Base-by-base conservation (phyloP, 805 yeast species). In the Starmera caribaea region DNA sequence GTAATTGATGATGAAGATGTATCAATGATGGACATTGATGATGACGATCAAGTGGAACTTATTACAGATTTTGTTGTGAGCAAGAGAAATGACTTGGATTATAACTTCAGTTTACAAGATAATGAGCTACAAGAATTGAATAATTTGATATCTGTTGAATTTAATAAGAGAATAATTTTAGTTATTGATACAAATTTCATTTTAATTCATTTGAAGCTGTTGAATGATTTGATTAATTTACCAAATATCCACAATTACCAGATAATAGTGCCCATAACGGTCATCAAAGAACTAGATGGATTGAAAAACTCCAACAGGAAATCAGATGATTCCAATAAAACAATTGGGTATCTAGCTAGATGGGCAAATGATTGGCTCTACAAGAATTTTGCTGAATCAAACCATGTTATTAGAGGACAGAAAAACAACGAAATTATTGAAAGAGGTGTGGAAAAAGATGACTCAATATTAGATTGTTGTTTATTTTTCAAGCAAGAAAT, bases 151-250 rank as follows among this genome's bases (percentile, higher is more conserved):
- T 37, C 16, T 8, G 32, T 17, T 5, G 24, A 16, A n/a, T 30
- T 15, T 16, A 29, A 34, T 3, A 32, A 21, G 9, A 46, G 42
- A 14, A 58, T 76, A 11, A 61, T 65, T 16, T 61, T 87, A 43
- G 79, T 88, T 0, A 64, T 86, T 0, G 97, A 89, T 54, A 89
- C 97, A 3, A 89, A 89, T 53, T 85, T 89, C 53, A 65, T 85
- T 12, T 59, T 89, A 3, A 74, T 87, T 2, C 88, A 87, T 53
- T 57, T 86, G 34, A 57, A 63, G 15, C 58, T 84, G 1, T 46
- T 88, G 8, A 76, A 81, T 36, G 69, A 68, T 1, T 53, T 89
- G 21, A 56, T 69, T 4, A 50, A 49, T 2, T 40, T 73, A 8
- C 69, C 69, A 4, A 38, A 46, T 0, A 43, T 57, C 11, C 79